A percentile compares a stretch with the other conserved stretches of the same genome.
Conservation (phyloP, 2,329 filamentous ascomycete genomes). For the Colletotrichum aenigma region DNA sequence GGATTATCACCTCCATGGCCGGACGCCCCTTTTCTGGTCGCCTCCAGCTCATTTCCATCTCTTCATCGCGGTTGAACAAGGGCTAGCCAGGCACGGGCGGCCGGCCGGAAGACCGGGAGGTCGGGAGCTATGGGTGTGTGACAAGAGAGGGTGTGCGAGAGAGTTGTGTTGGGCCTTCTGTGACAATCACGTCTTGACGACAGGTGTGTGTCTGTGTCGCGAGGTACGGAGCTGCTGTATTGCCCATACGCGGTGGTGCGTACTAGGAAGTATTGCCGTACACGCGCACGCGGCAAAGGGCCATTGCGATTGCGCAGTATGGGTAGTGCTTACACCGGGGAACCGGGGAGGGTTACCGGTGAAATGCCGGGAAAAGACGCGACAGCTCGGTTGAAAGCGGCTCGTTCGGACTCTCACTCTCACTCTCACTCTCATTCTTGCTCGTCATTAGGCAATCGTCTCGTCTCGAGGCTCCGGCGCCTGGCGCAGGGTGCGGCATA, state of each 20-base stretch:
- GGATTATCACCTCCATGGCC: background rate
- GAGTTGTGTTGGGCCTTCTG: background rate
- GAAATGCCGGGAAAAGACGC: background rate
- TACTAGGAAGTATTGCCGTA: background rate
- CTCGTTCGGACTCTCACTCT: background rate
- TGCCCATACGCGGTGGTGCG: background rate
- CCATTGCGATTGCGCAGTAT: background rate
- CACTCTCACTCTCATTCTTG: background rate
- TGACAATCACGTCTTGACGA: background rate
- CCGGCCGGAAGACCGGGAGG: slow-evolving; percentile 8
- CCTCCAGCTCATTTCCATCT: background rate
- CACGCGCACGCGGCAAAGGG: background rate
- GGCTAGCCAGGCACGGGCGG: slow-evolving; percentile 1
- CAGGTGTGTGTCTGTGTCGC: background rate
- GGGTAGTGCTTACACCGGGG: slow-evolving; percentile 2
- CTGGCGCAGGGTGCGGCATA: background rate
- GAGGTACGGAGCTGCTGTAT: background rate
- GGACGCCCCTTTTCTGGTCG: background rate
- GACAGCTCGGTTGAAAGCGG: background rate
- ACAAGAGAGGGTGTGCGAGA: background rate
- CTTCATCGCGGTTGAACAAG: background rate
- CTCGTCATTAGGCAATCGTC: background rate
- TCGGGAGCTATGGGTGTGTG: background rate
- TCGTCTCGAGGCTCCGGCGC: background rate
- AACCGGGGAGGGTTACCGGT: slow-evolving; percentile 8